Base-by-base conservation (phyloP, 169 alveolate species). In the Babesia divergens region DNA sequence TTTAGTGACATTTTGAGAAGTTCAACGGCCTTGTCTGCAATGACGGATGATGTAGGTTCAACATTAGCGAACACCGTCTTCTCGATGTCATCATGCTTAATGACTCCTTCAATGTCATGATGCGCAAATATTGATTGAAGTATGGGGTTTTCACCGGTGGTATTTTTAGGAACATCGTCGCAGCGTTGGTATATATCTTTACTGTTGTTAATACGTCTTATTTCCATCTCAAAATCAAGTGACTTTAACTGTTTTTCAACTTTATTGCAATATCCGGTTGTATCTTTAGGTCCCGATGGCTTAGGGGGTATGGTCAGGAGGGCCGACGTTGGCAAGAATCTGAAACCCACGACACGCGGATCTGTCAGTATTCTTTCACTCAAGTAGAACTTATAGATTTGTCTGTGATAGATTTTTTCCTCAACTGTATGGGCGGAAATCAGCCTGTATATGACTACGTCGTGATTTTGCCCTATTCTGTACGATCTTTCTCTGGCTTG, bases 401-500 rank as follows among this genome's bases (percentile, higher is more conserved):
- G 93, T 64, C 94, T 81, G 31, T 89, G 87, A 42, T 80, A 90
- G 42, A 97, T 95, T 74, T 95, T 97, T 80, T 97, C 99, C 75
- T 97, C 99, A n/a, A 97, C 91, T 3, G 99, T 95, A 83, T 94
- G 92, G 52, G 96, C 97, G 29, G 97, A 93, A 44, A 95, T 91
- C 70, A 97, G 88, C 52, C 99, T 77, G 84, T 93, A 96, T 0
- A 97, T 97, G 59, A 91, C 91, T 14, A 97, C 99, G 44, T 94
- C 89, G 65, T 91, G 95, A 56, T 92, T 96, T 81, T 97, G 98
- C 2, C 99, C 99, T 49, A 97, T 97, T 77, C 99, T 86, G 86
- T 96, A 98, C 29, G 97, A 97, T 65, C 99, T 82, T 60, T 95
- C 98, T 95, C 94, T 93, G 31, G 98, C 99, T 62, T 97, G 96